Evolutionary conservation across 768 basidiomycete genomes (phyloP).

Genomic region (Chalciporus sphaerocephalus): DNA sequence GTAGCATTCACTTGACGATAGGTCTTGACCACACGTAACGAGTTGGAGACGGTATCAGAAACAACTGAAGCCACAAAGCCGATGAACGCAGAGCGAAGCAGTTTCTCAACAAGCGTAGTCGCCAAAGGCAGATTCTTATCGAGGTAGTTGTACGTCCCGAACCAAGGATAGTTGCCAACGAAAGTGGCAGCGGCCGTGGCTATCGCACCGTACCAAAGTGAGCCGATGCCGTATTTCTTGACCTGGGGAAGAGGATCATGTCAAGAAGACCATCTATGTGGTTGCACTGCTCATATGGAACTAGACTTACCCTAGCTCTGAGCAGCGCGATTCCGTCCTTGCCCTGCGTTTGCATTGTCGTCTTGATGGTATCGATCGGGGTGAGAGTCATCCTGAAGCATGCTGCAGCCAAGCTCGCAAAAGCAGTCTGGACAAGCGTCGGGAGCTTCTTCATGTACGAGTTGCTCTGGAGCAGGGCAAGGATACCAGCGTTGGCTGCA

Average conservation of each 20-base stretch:
- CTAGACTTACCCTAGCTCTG: conserved; percentile 49
- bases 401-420: conserved; percentile 76
- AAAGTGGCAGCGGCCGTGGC: conserved; percentile 94
- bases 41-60: conserved; percentile 86
- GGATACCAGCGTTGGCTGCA: conserved; percentile 87
- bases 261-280: neutral
- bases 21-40: conserved; percentile 89
- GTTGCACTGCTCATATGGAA: neutral
- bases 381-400: conserved; percentile 87
- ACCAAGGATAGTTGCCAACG: conserved; percentile 92
- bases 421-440: conserved; percentile 64
- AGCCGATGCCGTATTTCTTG: conserved; percentile 67
- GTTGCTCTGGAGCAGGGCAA: conserved; percentile 79
- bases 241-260: conserved; percentile 40
- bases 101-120: conserved; percentile 49
- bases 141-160: conserved; percentile 81
- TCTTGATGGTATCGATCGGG: conserved; percentile 92
- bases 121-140: conserved; percentile 56
- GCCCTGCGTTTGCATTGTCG: conserved; percentile 91
- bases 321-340: conserved; percentile 63
- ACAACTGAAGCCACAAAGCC: conserved; percentile 84
- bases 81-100: conserved; percentile 81
- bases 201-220: conserved; percentile 86
- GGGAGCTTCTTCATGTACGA: conserved; percentile 64
- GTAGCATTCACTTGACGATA: conserved; percentile 88